Conservation (phyloP, 2,329 filamentous ascomycete genomes). For the Cercospora sp. region DNA sequence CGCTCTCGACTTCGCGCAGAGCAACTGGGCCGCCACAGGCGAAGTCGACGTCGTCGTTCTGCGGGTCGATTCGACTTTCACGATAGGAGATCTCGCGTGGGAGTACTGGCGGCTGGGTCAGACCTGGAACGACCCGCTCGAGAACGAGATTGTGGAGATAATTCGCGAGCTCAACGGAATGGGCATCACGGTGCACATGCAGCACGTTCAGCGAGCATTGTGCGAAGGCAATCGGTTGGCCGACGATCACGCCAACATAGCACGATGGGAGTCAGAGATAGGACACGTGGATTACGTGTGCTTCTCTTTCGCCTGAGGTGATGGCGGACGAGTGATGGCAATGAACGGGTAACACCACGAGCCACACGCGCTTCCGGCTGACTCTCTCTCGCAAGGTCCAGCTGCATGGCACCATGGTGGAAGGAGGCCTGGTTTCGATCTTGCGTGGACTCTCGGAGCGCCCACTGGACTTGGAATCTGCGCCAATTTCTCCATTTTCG, state of each 20-base stretch:
- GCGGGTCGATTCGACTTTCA: background rate
- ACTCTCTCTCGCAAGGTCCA: background rate
- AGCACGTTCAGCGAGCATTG: background rate
- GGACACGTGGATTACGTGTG: background rate
- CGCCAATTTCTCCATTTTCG: background rate
- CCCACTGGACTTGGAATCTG: background rate
- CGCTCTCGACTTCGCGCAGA: background rate
- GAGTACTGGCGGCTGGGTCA: background rate
- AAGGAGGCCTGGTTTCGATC: background rate
- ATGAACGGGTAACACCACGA: background rate
- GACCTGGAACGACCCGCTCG: background rate
- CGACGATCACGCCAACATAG: background rate
- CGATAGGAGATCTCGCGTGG: background rate
- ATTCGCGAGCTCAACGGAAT: background rate
- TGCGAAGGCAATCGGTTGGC: background rate
- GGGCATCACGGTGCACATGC: background rate
- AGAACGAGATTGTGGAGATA: background rate
- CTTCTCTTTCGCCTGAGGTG: background rate
- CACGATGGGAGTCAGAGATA: background rate
- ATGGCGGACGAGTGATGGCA: background rate
- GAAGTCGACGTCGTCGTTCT: background rate
- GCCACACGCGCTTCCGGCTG: background rate
- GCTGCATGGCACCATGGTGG: background rate
- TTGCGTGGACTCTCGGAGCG: background rate
- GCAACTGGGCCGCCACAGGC: background rate